Conservation (phyloP, 495 filamentous ascomycete species). For the Margaritispora aquatica region DNA sequence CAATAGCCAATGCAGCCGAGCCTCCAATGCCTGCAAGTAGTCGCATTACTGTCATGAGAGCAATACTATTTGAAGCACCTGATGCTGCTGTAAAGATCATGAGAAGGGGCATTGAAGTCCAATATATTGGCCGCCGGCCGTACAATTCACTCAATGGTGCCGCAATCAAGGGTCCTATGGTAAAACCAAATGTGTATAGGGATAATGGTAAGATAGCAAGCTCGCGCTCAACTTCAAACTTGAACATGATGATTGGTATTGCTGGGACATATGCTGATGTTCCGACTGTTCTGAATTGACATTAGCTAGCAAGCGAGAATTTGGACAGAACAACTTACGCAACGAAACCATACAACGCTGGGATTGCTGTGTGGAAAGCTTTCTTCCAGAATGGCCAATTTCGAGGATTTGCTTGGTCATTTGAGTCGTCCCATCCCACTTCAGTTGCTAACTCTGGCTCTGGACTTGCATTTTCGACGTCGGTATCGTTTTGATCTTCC, state of each 20-base stretch:
- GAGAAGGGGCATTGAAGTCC: constrained; percentile 44
- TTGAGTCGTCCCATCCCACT: constrained; percentile 14
- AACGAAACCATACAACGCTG: constrained; percentile 31
- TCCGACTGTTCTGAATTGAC: constrained; percentile 7
- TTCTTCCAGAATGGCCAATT: constrained; percentile 37
- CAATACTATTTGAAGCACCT: constrained; percentile 49
- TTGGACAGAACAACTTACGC: constrained; percentile 19
- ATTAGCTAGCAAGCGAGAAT: background rate
- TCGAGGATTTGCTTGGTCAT: constrained; percentile 31
- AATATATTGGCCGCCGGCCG: constrained; percentile 52
- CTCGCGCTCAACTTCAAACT: constrained; percentile 11
- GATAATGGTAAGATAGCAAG: constrained; percentile 35
- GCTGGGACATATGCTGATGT: constrained; percentile 17
- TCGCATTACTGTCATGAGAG: constrained; percentile 47
- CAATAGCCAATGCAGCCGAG: constrained; percentile 46
- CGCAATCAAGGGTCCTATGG: constrained; percentile 50
- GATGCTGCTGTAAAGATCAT: constrained; percentile 50
- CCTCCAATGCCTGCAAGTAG: constrained; percentile 52
- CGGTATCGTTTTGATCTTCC: background rate
- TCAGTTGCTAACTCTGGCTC: background rate
- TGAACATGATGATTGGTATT: constrained; percentile 11
- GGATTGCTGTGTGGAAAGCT: constrained; percentile 28
- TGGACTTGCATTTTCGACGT: background rate
- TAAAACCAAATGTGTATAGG: constrained; percentile 70
- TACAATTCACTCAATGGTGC: constrained; percentile 61